Conservation (phyloP, 345 rosid genomes). For the Erodium maritimum region DNA sequence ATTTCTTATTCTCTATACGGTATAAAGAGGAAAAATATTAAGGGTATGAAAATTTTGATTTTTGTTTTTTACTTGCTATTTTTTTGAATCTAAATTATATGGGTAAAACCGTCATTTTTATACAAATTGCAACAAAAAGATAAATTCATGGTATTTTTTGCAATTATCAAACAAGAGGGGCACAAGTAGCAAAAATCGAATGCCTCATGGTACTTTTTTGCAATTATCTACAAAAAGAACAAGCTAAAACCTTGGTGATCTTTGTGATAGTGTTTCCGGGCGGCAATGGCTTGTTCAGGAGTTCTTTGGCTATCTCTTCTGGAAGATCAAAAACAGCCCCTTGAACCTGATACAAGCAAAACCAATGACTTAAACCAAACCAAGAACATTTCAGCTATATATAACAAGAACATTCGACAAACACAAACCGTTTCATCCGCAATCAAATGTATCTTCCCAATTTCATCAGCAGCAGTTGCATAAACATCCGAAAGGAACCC, state of each 20-base stretch:
- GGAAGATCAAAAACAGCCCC: slow-evolving; percentile 97
- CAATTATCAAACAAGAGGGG: too few species aligned
- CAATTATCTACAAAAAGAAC: too few species aligned
- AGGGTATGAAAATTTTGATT: too few species aligned
- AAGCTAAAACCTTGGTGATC: slow-evolving; percentile 57
- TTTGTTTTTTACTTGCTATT: too few species aligned
- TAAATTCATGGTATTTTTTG: too few species aligned
- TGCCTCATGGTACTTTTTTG: too few species aligned
- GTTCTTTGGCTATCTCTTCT: slow-evolving; percentile 77
- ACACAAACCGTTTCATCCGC: slow-evolving; percentile 76
- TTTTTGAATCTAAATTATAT: too few species aligned
- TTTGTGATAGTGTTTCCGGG: slow-evolving; percentile 66
- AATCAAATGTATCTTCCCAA: slow-evolving; percentile 72
- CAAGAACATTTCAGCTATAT: neutral
- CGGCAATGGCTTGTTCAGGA: slow-evolving; percentile 57
- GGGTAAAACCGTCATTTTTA: too few species aligned
- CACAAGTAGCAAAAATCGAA: too few species aligned
- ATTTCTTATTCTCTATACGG: too few species aligned
- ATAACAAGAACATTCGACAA: slow-evolving; percentile 4
- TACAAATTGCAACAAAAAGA: too few species aligned
- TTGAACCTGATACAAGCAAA: slow-evolving; percentile 50
- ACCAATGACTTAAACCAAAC: slow-evolving; percentile 6
- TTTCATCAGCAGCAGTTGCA: slow-evolving; percentile 79
- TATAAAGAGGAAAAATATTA: too few species aligned
- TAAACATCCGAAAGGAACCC: slow-evolving; percentile 86